These are phyloP conservation scores for Vigna reflexopilosa DNA, from an alignment of 306 rosid species.

Conservation along the genomic window DNA sequence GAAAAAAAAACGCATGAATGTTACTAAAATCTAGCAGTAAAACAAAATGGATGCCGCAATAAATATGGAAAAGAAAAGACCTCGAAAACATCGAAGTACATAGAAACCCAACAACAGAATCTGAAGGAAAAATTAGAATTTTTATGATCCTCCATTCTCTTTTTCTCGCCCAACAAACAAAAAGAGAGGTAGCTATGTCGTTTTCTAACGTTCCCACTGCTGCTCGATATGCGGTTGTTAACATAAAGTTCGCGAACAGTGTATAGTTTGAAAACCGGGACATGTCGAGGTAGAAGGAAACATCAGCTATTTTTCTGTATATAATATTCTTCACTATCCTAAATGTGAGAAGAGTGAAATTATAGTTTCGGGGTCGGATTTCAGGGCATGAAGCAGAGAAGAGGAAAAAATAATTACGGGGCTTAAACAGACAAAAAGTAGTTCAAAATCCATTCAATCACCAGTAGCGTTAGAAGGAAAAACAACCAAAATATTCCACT, in stretches of 20 bases:
- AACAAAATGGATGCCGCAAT: background rate
- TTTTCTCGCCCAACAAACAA: background rate
- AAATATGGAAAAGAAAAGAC: background rate
- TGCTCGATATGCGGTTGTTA: background rate
- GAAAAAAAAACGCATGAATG: background rate
- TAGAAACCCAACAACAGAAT: background rate
- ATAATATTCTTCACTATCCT: background rate
- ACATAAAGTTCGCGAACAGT: background rate
- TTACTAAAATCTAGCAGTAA: background rate
- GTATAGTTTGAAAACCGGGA: background rate
- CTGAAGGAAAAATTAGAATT: background rate
- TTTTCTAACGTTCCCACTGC: background rate
- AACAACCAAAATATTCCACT: background rate
- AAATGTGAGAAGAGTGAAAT: background rate
- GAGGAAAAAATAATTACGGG: background rate
- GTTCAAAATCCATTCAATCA: too few species aligned
- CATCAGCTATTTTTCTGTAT: background rate
- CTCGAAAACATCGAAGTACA: background rate
- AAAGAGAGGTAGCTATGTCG: background rate
- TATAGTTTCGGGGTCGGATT: background rate
- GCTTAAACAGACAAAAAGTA: background rate
- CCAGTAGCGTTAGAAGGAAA: background rate
- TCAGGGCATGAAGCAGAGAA: slow-evolving; percentile 24
- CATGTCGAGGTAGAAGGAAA: slow-evolving; percentile 4
- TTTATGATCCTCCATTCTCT: background rate